Percentiles rank a stretch among this genome's conserved stretches.
Conservation (phyloP, 371 early-diverging fungal genomes). For the Mucor piriformis region DNA sequence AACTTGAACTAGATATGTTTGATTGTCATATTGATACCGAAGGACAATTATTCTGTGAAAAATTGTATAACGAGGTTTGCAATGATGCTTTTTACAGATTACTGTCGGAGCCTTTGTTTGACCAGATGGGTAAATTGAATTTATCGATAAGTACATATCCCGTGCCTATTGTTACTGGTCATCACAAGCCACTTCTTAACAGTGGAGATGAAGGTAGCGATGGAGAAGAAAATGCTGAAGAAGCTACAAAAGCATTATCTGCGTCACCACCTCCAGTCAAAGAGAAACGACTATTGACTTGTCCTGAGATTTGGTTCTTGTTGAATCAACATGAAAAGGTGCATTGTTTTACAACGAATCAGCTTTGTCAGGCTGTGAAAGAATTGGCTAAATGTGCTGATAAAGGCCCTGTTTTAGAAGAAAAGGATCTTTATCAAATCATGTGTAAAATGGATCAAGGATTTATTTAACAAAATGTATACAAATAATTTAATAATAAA, state of each 20-base stretch:
- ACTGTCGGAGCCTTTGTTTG: slow-evolving; percentile 50
- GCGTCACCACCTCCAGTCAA: neutral
- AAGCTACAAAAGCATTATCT: neutral
- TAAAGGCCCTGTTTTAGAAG: slow-evolving; percentile 55
- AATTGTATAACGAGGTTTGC: slow-evolving; percentile 29
- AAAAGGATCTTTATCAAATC: slow-evolving; percentile 34
- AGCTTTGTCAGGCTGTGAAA: slow-evolving; percentile 52
- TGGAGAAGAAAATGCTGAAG: neutral
- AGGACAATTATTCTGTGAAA: slow-evolving; percentile 30
- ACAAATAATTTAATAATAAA: neutral
- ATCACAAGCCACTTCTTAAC: slow-evolving; percentile 2
- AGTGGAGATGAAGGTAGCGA: neutral
- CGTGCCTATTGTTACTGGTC: slow-evolving; percentile 14
- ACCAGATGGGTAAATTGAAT: slow-evolving; percentile 36
- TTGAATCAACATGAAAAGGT: slow-evolving; percentile 55
- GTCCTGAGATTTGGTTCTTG: slow-evolving; percentile 55
- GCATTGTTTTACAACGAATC: slow-evolving; percentile 37
- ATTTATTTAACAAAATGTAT: slow-evolving; percentile 1
- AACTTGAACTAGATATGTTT: slow-evolving; percentile 18
- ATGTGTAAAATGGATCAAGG: slow-evolving; percentile 30
- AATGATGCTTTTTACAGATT: slow-evolving; percentile 33
- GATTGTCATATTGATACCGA: slow-evolving; percentile 32
- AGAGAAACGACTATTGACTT: slow-evolving; percentile 24
- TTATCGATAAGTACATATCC: slow-evolving; percentile 11
- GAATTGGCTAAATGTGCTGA: slow-evolving; percentile 56